Percentiles rank a stretch among this genome's conserved stretches.
Conservation (phyloP, 139 green algal species). For the Micractinium conductrix region DNA sequence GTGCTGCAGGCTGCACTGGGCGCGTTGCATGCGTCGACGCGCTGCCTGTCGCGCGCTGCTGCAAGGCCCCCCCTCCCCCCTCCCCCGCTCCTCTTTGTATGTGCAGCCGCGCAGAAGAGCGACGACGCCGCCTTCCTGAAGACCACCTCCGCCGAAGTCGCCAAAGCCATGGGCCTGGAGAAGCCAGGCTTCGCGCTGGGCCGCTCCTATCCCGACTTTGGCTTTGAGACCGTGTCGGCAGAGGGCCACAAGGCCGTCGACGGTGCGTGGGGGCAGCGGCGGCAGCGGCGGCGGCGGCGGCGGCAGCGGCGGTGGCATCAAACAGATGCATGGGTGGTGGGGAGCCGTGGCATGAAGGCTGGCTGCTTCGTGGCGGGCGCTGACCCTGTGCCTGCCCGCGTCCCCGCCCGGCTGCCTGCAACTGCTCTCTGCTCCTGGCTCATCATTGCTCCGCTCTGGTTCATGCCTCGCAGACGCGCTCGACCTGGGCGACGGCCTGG, state of each 20-base stretch:
- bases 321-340: too few relatives aligned
- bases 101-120: slow-evolving; percentile 55
- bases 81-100: too few relatives aligned
- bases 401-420: background rate
- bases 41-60: too few relatives aligned
- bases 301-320: too few relatives aligned
- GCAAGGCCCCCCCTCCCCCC: too few relatives aligned
- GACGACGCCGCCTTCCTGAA: slow-evolving; percentile 74
- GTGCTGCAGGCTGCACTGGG: background rate
- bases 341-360: too few relatives aligned
- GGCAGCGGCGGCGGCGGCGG: background rate
- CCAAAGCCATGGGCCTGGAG: slow-evolving; percentile 62
- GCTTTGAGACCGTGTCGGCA: slow-evolving; percentile 38
- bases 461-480: slow-evolving; percentile 13
- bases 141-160: slow-evolving; percentile 72
- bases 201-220: slow-evolving; percentile 72
- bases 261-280: background rate
- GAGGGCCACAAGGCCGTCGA: slow-evolving; percentile 30
- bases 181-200: slow-evolving; percentile 55
- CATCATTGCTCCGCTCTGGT: background rate
- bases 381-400: too few relatives aligned
- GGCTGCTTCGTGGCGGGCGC: too few relatives aligned
- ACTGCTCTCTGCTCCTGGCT: background rate
- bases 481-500: slow-evolving; percentile 44
- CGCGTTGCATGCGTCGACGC: too few relatives aligned